Percentiles rank a stretch among this genome's conserved stretches.
Conservation (phyloP, 352 stramenopile genomes). For the Pythium grandisporangium region DNA sequence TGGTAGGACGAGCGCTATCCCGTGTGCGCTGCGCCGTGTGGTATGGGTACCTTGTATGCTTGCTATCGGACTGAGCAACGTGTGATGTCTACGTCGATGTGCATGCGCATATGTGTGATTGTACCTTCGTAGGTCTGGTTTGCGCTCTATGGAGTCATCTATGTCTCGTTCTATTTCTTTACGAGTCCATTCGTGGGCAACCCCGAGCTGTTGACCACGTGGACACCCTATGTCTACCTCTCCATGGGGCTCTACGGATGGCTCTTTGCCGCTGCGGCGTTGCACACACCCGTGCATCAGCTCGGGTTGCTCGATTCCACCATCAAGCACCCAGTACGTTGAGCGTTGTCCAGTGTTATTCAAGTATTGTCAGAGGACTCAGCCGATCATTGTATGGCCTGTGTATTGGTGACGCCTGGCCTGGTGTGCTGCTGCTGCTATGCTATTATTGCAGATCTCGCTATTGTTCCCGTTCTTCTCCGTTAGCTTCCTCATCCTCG, state of each 20-base stretch:
- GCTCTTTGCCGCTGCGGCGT: constrained; percentile 62
- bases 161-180: constrained; percentile 86
- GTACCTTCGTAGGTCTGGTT: constrained; percentile 61
- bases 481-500: constrained; percentile 66
- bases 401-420: background rate
- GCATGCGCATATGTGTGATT: background rate
- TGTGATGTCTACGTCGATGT: too few species aligned
- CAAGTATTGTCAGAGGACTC: too few species aligned
- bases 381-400: background rate
- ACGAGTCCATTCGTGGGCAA: constrained; percentile 83
- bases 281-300: constrained; percentile 68
- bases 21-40: too few species aligned
- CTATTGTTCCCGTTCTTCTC: constrained; percentile 84
- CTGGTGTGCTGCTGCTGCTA: too few species aligned
- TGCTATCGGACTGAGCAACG: too few species aligned
- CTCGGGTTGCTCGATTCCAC: constrained; percentile 67
- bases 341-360: too few species aligned
- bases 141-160: constrained; percentile 67
- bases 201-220: constrained; percentile 73
- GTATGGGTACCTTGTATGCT: too few species aligned
- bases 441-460: constrained; percentile 45
- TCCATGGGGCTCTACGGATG: constrained; percentile 82
- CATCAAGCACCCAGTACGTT: constrained; percentile 75
- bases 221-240: constrained; percentile 84
- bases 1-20: too few species aligned